phyloP scores from a whole-genome alignment of 768 basidiomycete genomes.

The Phaffia tasmanica region DNA sequence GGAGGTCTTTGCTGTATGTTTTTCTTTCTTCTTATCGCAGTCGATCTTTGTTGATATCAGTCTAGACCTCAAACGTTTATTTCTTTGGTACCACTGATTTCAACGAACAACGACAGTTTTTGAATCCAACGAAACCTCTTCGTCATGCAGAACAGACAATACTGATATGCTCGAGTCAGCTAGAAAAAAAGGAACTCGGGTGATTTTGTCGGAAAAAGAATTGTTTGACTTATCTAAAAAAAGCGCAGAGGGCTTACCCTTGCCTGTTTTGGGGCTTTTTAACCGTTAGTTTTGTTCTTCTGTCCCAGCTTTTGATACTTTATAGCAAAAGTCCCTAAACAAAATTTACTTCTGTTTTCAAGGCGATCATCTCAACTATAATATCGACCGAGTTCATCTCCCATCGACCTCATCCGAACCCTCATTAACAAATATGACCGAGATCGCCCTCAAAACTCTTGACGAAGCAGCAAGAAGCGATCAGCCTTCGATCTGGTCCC shows the following conservation, averaged over 20 bases:
- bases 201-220: constrained; percentile 27
- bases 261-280: constrained; percentile 29
- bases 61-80: not conserved
- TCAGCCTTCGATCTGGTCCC: constrained; percentile 2
- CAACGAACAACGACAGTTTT: not conserved
- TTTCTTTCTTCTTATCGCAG: not conserved
- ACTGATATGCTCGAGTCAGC: constrained; percentile 28
- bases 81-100: not conserved
- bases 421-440: constrained; percentile 31
- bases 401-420: constrained; percentile 28
- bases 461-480: not conserved
- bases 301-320: constrained; percentile 8
- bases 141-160: constrained; percentile 30
- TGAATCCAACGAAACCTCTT: constrained; percentile 3
- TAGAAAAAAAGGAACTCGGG: constrained; percentile 9
- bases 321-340: not conserved
- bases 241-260: constrained; percentile 1
- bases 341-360: not conserved
- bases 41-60: not conserved
- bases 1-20: constrained; percentile 25
- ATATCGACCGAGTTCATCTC: constrained; percentile 30
- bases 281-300: constrained; percentile 4
- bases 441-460: constrained; percentile 29
- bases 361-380: constrained; percentile 31
- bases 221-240: too few species aligned